Conservation (phyloP, 1,139 yeast genomes). For the Hemisphaericaspora xylanilytica region DNA sequence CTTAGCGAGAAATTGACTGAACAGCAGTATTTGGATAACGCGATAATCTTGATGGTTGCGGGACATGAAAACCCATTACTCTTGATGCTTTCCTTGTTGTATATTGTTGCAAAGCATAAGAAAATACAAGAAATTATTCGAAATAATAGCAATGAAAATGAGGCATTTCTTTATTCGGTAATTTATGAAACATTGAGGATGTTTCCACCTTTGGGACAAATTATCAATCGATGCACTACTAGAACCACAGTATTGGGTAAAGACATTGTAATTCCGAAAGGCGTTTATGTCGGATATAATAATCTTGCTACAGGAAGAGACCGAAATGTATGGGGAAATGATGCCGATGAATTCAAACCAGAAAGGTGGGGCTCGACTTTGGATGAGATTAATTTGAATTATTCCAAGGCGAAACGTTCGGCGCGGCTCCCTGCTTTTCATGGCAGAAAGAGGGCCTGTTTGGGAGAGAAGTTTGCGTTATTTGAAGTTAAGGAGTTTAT, state of each 20-base stretch:
- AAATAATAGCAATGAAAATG: conserved; percentile 19
- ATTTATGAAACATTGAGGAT: conserved; percentile 53
- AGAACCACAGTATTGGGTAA: conserved; percentile 37
- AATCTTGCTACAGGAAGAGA: conserved; percentile 57
- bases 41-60: conserved; percentile 56
- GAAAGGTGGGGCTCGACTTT: conserved; percentile 53
- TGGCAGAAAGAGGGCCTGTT: conserved; percentile 60
- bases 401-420: conserved; percentile 42
- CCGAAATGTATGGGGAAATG: conserved; percentile 46
- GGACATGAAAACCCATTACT: conserved; percentile 67
- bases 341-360: conserved; percentile 49
- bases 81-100: conserved; percentile 48
- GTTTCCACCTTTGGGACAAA: conserved; percentile 59
- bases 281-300: conserved; percentile 56
- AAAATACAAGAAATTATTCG: conserved; percentile 37
- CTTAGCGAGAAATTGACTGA: conserved; percentile 34
- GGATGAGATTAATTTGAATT: conserved; percentile 36
- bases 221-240: conserved; percentile 51
- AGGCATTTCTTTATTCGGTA: conserved; percentile 25
- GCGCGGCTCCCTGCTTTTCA: conserved; percentile 55
- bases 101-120: conserved; percentile 42
- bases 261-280: conserved; percentile 49
- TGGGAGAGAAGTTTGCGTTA: conserved; percentile 61
- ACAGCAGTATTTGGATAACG: conserved; percentile 53
- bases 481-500: conserved; percentile 42